phyloP scores from a whole-genome alignment of 1,284 basidiomycete genomes.

The Ganoderma sp. region DNA sequence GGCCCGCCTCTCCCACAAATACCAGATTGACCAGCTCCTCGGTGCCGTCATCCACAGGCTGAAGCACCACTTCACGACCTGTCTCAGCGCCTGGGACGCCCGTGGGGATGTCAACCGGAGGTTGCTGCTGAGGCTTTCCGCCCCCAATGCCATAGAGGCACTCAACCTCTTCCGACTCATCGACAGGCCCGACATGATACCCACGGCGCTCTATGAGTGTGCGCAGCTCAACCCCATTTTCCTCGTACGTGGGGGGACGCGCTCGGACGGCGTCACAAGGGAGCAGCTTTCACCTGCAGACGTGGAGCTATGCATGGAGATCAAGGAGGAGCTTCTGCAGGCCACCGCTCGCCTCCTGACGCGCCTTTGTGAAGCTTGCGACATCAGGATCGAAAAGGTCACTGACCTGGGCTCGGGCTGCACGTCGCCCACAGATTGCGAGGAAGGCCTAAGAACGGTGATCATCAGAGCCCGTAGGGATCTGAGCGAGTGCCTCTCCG shows the following conservation, averaged over 20 bases:
- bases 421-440: too few relatives aligned
- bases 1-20: slow-evolving; percentile 13
- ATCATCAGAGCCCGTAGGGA: too few relatives aligned
- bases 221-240: background rate
- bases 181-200: background rate
- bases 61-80: background rate
- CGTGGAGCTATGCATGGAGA: background rate
- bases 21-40: slow-evolving; percentile 2
- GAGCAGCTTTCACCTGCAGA: background rate
- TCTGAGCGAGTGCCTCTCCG: too few relatives aligned
- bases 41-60: slow-evolving; percentile 7
- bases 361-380: background rate
- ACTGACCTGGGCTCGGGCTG: background rate
- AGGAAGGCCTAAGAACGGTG: too few relatives aligned
- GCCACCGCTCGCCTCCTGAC: background rate
- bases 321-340: background rate
- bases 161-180: slow-evolving; percentile 14
- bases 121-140: background rate
- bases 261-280: background rate
- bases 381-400: background rate
- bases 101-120: background rate
- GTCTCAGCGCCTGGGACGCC: slow-evolving; percentile 1
- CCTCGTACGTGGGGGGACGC: background rate
- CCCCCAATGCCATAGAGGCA: slow-evolving; percentile 5
- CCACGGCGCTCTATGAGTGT: background rate